phyloP scores from a whole-genome alignment of 2,329 filamentous ascomycete species.

The Peltaster fructicola region DNA sequence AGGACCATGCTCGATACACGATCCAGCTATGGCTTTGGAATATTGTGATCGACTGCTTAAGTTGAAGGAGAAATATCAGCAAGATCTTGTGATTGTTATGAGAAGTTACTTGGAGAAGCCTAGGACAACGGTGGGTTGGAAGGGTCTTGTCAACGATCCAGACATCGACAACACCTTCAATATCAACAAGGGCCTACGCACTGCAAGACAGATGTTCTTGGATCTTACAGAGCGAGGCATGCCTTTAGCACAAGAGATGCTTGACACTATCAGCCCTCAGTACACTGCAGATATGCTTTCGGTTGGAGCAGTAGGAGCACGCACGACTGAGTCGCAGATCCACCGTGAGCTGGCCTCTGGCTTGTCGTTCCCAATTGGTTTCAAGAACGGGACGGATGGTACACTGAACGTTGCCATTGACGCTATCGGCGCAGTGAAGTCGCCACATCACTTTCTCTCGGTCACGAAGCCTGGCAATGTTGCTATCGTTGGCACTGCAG shows the following conservation, averaged over 20 bases:
- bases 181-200: constrained; percentile 94
- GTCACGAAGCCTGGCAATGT: constrained; percentile 95
- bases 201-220: constrained; percentile 83
- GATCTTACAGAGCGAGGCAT: constrained; percentile 76
- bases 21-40: constrained; percentile 71
- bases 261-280: constrained; percentile 96
- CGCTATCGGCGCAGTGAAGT: constrained; percentile 65
- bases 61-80: constrained; percentile 60
- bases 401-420: constrained; percentile 83
- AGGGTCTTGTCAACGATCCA: constrained; percentile 96
- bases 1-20: constrained; percentile 94
- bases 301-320: constrained; percentile 83
- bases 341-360: constrained; percentile 92
- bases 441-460: constrained; percentile 94
- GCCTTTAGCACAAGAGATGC: constrained; percentile 94
- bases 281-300: constrained; percentile 94
- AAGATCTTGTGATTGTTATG: constrained; percentile 87
- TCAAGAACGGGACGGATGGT: constrained; percentile 98
- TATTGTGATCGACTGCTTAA: constrained; percentile 67
- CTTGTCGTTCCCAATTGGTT: constrained; percentile 91
- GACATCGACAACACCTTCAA: constrained; percentile 94
- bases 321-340: constrained; percentile 90
- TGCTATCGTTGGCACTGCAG: constrained; percentile 80
- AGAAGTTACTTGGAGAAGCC: constrained; percentile 98
- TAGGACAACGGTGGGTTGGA: constrained; percentile 95